Percentiles rank a stretch among this genome's conserved stretches.
Conservation (phyloP, 2,329 filamentous ascomycete genomes). For the Sordariomycetes sp. region DNA sequence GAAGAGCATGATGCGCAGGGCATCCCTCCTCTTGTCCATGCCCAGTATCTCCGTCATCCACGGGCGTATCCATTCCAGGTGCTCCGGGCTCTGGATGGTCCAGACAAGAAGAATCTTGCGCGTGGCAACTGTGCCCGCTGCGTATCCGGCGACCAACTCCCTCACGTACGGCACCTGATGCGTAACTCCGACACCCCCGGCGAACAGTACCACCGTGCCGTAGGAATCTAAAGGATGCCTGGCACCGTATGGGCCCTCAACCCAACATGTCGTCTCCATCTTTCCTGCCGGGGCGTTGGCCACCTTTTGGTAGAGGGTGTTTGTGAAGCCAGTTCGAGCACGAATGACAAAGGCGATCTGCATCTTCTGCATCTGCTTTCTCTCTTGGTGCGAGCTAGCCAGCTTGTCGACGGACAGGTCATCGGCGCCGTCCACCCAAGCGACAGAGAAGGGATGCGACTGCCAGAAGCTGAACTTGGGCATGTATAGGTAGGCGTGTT, state of each 20-base stretch:
- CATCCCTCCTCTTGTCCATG: conserved; percentile 65
- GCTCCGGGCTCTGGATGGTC: conserved; percentile 71
- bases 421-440: conserved; percentile 63
- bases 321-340: conserved; percentile 65
- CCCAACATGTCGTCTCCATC: conserved; percentile 54
- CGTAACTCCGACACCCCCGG: conserved; percentile 73
- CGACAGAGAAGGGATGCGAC: conserved; percentile 71
- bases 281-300: conserved; percentile 49
- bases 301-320: conserved; percentile 59
- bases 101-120: conserved; percentile 67
- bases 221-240: conserved; percentile 65
- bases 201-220: conserved; percentile 70
- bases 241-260: conserved; percentile 72
- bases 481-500: conserved; percentile 75
- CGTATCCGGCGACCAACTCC: conserved; percentile 60
- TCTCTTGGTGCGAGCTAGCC: conserved; percentile 49
- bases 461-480: conserved; percentile 63
- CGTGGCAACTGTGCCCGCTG: conserved; percentile 59
- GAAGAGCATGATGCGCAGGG: conserved; percentile 69
- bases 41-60: conserved; percentile 76
- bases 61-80: conserved; percentile 73
- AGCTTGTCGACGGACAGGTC: conserved; percentile 42
- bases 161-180: conserved; percentile 70
- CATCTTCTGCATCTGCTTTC: conserved; percentile 50
- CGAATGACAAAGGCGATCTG: conserved; percentile 65